Conservation (phyloP, 148 eudicot species). For the Silene latifolia region DNA sequence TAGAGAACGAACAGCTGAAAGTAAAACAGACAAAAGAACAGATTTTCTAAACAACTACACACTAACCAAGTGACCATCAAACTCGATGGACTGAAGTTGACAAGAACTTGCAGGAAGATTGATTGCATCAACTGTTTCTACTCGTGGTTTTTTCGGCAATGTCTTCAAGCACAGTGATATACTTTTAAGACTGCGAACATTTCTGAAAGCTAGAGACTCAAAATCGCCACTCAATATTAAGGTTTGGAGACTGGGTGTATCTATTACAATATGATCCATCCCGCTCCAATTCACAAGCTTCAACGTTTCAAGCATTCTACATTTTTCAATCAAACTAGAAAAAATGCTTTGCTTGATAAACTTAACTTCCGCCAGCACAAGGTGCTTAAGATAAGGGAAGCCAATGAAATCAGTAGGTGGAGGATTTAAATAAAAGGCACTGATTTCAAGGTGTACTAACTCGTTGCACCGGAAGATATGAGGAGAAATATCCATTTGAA, state of each 20-base stretch:
- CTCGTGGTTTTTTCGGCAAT: background rate
- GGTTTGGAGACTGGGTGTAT: too few relatives aligned
- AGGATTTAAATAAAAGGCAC: background rate
- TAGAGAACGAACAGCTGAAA: too few relatives aligned
- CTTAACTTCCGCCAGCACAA: background rate
- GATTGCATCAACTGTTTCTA: background rate
- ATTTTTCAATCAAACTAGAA: background rate
- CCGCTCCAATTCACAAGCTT: too few relatives aligned
- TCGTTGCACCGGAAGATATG: too few relatives aligned
- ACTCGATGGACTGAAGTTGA: background rate
- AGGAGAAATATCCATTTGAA: too few relatives aligned
- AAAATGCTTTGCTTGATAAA: background rate
- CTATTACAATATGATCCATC: too few relatives aligned
- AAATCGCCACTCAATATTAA: too few relatives aligned
- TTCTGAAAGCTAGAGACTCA: too few relatives aligned
- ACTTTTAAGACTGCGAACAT: too few relatives aligned
- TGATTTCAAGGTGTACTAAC: too few relatives aligned
- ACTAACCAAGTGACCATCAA: background rate
- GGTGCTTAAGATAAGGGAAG: background rate
- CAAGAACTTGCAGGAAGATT: background rate
- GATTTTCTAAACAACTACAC: too few relatives aligned
- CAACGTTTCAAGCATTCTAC: too few relatives aligned
- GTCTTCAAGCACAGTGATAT: background rate
- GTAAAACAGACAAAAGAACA: background rate
- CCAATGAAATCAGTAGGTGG: constrained; percentile 2